Conservation (phyloP, 352 stramenopile species). For the Globisporangium ultimum region DNA sequence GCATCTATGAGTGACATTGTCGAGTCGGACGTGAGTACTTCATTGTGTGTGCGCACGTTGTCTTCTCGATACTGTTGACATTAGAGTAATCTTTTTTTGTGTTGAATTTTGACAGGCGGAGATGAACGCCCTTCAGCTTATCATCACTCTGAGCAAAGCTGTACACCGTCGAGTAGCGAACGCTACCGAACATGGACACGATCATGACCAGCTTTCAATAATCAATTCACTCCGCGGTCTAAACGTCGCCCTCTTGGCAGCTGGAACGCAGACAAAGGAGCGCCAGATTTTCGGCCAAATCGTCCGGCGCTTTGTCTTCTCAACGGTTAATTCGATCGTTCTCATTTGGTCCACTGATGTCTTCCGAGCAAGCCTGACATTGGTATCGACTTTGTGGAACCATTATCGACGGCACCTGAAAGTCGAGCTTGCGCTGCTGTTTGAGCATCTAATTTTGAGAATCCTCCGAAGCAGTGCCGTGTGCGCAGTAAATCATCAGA, state of each 20-base stretch:
- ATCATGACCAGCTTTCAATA: slow-evolving; percentile 57
- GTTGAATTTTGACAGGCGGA: slow-evolving; percentile 38
- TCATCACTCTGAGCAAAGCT: slow-evolving; percentile 73
- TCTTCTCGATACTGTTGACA: not conserved
- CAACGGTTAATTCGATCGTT: slow-evolving; percentile 60
- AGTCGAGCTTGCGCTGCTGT: slow-evolving; percentile 76
- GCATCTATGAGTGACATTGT: slow-evolving; percentile 32
- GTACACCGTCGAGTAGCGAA: slow-evolving; percentile 49
- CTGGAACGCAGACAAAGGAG: slow-evolving; percentile 41
- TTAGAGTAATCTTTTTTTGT: not conserved
- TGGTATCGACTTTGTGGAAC: slow-evolving; percentile 82
- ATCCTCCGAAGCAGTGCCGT: slow-evolving; percentile 54
- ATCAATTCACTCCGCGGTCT: slow-evolving; percentile 65
- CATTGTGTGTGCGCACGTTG: not conserved
- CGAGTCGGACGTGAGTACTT: slow-evolving; percentile 25
- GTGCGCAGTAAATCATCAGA: slow-evolving; percentile 51
- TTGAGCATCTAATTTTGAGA: slow-evolving; percentile 77
- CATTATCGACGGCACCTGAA: slow-evolving; percentile 83
- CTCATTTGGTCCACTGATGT: slow-evolving; percentile 56
- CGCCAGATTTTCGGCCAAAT: slow-evolving; percentile 70
- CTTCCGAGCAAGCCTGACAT: slow-evolving; percentile 53
- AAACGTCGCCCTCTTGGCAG: slow-evolving; percentile 66
- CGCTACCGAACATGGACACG: slow-evolving; percentile 25
- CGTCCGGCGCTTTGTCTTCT: slow-evolving; percentile 72
- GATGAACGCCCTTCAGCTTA: slow-evolving; percentile 66